Evolutionary conservation across 257 asterid genomes (phyloP).

Genomic region (Lithospermum erythrorhizon): DNA sequence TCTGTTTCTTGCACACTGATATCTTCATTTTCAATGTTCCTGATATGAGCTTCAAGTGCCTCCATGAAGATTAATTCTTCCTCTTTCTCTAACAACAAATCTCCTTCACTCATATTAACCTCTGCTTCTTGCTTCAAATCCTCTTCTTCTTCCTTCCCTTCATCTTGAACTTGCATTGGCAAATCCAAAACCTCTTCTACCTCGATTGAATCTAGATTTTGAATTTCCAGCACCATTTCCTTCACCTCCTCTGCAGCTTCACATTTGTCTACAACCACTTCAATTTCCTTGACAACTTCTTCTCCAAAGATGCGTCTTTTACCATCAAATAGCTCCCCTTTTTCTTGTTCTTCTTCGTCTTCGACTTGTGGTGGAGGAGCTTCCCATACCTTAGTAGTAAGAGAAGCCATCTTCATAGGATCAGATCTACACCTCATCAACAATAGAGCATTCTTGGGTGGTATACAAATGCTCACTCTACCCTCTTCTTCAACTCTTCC

Average conservation of each 20-base stretch:
- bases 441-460: constrained; percentile 88
- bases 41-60: too few relatives aligned
- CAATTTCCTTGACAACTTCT: constrained; percentile 8
- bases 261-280: constrained; percentile 5
- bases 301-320: constrained; percentile 5
- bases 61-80: background rate
- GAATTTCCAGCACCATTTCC: background rate
- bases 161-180: constrained; percentile 13
- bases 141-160: constrained; percentile 12
- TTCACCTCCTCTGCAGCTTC: constrained; percentile 10
- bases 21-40: too few relatives aligned
- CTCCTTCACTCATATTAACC: constrained; percentile 37
- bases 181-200: constrained; percentile 7
- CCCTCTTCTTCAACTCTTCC: constrained; percentile 26
- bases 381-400: constrained; percentile 55
- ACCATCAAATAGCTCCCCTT: constrained; percentile 7
- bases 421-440: constrained; percentile 97
- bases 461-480: constrained; percentile 70
- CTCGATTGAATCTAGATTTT: constrained; percentile 13
- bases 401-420: constrained; percentile 82
- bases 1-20: background rate
- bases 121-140: constrained; percentile 26
- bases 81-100: background rate
- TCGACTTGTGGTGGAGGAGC: constrained; percentile 18
- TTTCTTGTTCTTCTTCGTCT: constrained; percentile 19